Conservation (phyloP, 768 basidiomycete species). For the Austroboletus eburneus region DNA sequence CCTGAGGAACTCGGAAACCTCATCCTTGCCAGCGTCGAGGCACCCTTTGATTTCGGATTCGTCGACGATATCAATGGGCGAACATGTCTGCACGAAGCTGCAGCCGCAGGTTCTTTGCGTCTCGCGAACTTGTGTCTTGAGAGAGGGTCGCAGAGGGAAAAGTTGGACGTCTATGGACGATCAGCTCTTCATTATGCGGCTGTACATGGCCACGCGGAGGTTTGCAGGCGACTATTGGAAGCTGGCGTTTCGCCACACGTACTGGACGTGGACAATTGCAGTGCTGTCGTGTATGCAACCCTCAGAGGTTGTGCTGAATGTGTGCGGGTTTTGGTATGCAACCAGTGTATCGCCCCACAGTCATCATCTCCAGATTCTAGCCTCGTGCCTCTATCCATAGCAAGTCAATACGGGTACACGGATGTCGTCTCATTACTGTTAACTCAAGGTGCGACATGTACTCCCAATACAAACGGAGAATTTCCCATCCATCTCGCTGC, state of each 20-base stretch:
- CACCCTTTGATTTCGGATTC: constrained; percentile 84
- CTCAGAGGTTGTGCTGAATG: constrained; percentile 79
- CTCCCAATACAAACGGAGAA: constrained; percentile 92
- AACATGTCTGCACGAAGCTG: constrained; percentile 90
- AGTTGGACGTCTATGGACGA: constrained; percentile 86
- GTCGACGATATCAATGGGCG: constrained; percentile 97
- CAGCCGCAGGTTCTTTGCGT: constrained; percentile 74
- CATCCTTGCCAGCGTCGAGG: constrained; percentile 60
- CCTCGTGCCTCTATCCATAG: constrained; percentile 83
- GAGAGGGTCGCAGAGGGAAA: constrained; percentile 65
- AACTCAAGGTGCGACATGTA: constrained; percentile 67
- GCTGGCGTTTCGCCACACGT: constrained; percentile 61
- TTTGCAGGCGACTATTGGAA: constrained; percentile 74
- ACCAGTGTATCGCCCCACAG: constrained; percentile 62
- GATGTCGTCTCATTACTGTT: constrained; percentile 78
- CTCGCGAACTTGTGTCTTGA: constrained; percentile 80
- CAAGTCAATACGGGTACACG: constrained; percentile 85
- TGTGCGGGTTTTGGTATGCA: constrained; percentile 75
- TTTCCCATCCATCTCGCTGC: constrained; percentile 96
- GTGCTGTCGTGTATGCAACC: constrained; percentile 90
- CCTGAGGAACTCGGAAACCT: constrained; percentile 68
- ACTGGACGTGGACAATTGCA: constrained; percentile 91
- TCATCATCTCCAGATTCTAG: constrained; percentile 57
- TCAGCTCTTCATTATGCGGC: constrained; percentile 94
- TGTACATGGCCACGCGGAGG: constrained; percentile 79